Evolutionary conservation across 2,329 filamentous ascomycete genomes (phyloP), one percentile per base, ranked within the genome.

Genomic region (Aspergillus ibericus): DNA sequence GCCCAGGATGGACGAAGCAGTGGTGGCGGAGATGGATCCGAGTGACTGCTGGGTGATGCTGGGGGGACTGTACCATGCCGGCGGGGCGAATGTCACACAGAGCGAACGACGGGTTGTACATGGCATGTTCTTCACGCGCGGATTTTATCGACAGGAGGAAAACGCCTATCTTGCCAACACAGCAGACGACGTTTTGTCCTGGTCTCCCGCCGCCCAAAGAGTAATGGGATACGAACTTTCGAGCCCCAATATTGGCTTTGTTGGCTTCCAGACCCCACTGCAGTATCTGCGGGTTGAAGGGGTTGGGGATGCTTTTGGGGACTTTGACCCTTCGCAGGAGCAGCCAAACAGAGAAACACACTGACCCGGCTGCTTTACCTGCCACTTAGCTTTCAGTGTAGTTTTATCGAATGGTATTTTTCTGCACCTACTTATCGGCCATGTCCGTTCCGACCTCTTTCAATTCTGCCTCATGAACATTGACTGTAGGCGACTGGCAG

Each of bases 1-100:
- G 9, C 58, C 58, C 27, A 57, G 40, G 38, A 9, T 44, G 8
- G 34, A 46, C 13, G 59, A 56, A 34, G 44, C 48, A 5, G 13
- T 59, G 2, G 56, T 44, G 8, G 59, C 59, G 3, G 56, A 59
- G 42, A 48, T 61, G 42, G 44, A 61, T 13, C 52, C 53, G 6
- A 56, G 47, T 8, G 59, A 61, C 34, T 52, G 47, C 18, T 61
- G 52, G 56, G 56, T 59, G 10, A 61, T 61, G 59, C 47, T 61
- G 2, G 59, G 59, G 1, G 56, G 59, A 3, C 52, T 61, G 27
- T 61, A 61, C 22, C 59, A 61, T 51, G 59, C 52, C 20, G 59
- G 56, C 13, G 59, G 59, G 1, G 56, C 56, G 5, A 59, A 59
- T 18, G 32, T 56, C 10, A 56, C 59, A 15, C 22, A 53, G 20